These are phyloP conservation scores for Trichophyton verrucosum DNA, from an alignment of 2,329 filamentous ascomycete genomes.

Conservation along the genomic window DNA sequence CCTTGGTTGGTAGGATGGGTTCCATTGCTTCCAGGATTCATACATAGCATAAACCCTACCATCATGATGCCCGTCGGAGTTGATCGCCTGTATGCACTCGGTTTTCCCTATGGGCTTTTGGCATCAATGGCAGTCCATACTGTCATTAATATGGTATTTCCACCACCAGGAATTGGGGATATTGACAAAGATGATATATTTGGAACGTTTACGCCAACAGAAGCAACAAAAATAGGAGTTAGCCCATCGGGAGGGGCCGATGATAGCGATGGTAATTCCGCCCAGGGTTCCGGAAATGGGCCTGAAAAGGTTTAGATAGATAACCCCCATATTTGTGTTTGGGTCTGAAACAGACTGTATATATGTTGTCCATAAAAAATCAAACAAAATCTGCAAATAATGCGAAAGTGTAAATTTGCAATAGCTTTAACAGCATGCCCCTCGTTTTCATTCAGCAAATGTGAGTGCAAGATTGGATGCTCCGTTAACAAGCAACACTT, in stretches of 20 bases:
- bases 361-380: not conserved
- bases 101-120: slow-evolving; percentile 29
- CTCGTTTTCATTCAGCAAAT: too few relatives aligned
- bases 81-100: slow-evolving; percentile 32
- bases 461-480: too few relatives aligned
- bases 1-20: slow-evolving; percentile 10
- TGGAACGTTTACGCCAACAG: not conserved
- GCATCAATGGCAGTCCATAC: not conserved
- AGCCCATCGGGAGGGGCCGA: not conserved
- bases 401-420: too few relatives aligned
- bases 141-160: not conserved
- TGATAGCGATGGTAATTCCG: not conserved
- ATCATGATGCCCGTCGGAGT: slow-evolving; percentile 17
- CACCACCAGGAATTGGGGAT: not conserved
- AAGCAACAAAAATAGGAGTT: not conserved
- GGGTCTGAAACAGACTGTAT: not conserved
- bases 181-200: not conserved
- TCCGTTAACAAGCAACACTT: too few relatives aligned
- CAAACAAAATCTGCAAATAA: too few relatives aligned
- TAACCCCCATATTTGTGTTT: not conserved
- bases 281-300: not conserved
- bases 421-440: too few relatives aligned
- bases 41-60: slow-evolving; percentile 19
- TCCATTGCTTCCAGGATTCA: slow-evolving; percentile 25
- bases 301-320: not conserved